A percentile compares a stretch with the other conserved stretches of the same genome.
Conservation (phyloP, 164 flowering plant genomes). For the Vitis riparia region DNA sequence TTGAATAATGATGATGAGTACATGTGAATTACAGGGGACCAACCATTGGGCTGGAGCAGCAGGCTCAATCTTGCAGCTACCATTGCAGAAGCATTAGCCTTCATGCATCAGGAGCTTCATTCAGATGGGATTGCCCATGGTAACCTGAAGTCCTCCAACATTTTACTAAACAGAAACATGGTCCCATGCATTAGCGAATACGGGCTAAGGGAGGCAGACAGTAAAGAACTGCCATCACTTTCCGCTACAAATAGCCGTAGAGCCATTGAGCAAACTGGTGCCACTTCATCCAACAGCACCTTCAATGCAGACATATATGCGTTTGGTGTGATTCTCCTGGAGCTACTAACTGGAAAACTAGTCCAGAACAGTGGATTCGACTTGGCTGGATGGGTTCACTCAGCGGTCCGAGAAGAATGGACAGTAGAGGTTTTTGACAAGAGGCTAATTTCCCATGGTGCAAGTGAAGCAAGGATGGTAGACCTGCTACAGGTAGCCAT, state of each 20-base stretch:
- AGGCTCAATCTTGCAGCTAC: conserved; percentile 32
- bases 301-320: conserved; percentile 54
- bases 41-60: conserved; percentile 40
- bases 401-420: conserved; percentile 73
- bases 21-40: conserved; percentile 21
- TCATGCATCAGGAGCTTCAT: conserved; percentile 41
- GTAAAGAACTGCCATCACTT: not conserved
- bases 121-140: conserved; percentile 39
- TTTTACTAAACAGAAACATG: conserved; percentile 37
- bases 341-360: conserved; percentile 62
- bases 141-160: conserved; percentile 53
- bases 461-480: conserved; percentile 71
- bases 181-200: conserved; percentile 52
- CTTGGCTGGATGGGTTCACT: conserved; percentile 59
- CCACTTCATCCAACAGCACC: not conserved
- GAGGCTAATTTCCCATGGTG: conserved; percentile 42
- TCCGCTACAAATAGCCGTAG: not conserved
- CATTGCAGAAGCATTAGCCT: conserved; percentile 36
- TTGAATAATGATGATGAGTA: no score
- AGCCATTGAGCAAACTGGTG: conserved; percentile 1
- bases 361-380: conserved; percentile 49
- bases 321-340: conserved; percentile 61
- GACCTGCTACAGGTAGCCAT: conserved; percentile 59
- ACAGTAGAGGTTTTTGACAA: conserved; percentile 70
- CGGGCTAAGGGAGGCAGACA: conserved; percentile 27